phyloP scores from a whole-genome alignment of 192 early-diverging fungal genomes.

The Glomus cerebriforme region DNA sequence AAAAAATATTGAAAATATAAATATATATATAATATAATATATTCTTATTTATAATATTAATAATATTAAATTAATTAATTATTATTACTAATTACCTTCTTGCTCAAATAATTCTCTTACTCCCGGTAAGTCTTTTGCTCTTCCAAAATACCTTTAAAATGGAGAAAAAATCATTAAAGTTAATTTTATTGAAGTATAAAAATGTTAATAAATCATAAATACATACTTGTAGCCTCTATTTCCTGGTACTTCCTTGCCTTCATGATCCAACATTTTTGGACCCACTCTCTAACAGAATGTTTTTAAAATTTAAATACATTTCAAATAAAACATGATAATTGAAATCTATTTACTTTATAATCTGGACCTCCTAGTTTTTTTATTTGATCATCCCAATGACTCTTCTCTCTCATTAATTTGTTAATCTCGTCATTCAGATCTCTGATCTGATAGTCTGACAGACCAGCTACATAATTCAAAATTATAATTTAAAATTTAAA shows the following conservation, averaged over 20 bases:
- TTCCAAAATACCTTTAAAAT: constrained; percentile 83
- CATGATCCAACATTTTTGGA: constrained; percentile 77
- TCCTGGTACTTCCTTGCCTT: constrained; percentile 89
- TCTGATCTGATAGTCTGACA: constrained; percentile 90
- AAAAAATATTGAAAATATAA: background rate
- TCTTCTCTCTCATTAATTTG: constrained; percentile 87
- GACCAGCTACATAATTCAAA: constrained; percentile 55
- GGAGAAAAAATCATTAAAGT: background rate
- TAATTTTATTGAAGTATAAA: background rate
- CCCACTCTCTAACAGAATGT: constrained; percentile 57
- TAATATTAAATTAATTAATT: background rate
- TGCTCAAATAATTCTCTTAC: constrained; percentile 90
- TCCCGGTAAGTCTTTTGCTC: constrained; percentile 90
- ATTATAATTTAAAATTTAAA: background rate
- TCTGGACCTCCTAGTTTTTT: constrained; percentile 91
- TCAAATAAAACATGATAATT: background rate
- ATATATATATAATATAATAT: background rate
- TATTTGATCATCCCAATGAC: constrained; percentile 90
- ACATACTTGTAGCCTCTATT: constrained; percentile 85
- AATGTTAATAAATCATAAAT: background rate
- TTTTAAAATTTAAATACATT: background rate
- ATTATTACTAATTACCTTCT: constrained; percentile 51
- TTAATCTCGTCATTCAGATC: constrained; percentile 98
- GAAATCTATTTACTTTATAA: constrained; percentile 64
- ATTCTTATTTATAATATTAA: background rate